A percentile compares a stretch with the other conserved stretches of the same genome.
Evolutionary conservation across 495 filamentous ascomycete genomes (phyloP).

Genomic region (Penicillium lagena): DNA sequence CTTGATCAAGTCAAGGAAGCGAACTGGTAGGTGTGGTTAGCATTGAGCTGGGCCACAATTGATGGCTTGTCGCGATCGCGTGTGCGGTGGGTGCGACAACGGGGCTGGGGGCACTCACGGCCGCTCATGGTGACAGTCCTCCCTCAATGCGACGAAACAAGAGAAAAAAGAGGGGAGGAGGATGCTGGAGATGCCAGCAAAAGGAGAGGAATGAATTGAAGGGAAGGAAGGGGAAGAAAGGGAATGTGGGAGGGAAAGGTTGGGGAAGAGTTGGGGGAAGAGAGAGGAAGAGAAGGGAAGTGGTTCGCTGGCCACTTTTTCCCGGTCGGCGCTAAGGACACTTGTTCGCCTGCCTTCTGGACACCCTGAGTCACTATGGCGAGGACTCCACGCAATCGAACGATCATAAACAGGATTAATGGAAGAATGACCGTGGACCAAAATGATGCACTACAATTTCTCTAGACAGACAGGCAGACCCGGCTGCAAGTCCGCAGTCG

Average conservation of each 20-base stretch:
- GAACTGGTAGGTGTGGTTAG: constrained; percentile 55
- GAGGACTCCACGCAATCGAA: constrained; percentile 7
- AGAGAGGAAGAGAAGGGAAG: constrained; percentile 29
- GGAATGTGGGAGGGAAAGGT: constrained; percentile 24
- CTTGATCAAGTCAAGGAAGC: constrained; percentile 99
- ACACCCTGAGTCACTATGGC: constrained; percentile 1
- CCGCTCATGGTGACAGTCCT: constrained; percentile 40
- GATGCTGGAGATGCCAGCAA: constrained; percentile 53
- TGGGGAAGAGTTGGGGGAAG: constrained; percentile 29
- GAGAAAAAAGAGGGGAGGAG: constrained; percentile 7
- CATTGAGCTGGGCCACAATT: background rate
- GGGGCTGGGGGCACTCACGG: constrained; percentile 30
- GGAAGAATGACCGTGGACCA: too few species aligned
- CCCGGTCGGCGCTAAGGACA: constrained; percentile 38
- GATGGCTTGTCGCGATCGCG: constrained; percentile 28
- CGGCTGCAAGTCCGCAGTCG: background rate
- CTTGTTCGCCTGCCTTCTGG: constrained; percentile 31
- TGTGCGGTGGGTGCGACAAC: constrained; percentile 7
- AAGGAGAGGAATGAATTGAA: constrained; percentile 32
- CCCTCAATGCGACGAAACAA: constrained; percentile 23
- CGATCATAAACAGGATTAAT: background rate
- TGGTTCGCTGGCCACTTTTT: constrained; percentile 39
- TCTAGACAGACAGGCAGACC: background rate
- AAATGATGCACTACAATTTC: background rate
- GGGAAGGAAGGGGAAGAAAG: constrained; percentile 36